Base-by-base conservation (phyloP, 2,329 filamentous ascomycete genomes). In the Biscogniauxia marginata region DNA sequence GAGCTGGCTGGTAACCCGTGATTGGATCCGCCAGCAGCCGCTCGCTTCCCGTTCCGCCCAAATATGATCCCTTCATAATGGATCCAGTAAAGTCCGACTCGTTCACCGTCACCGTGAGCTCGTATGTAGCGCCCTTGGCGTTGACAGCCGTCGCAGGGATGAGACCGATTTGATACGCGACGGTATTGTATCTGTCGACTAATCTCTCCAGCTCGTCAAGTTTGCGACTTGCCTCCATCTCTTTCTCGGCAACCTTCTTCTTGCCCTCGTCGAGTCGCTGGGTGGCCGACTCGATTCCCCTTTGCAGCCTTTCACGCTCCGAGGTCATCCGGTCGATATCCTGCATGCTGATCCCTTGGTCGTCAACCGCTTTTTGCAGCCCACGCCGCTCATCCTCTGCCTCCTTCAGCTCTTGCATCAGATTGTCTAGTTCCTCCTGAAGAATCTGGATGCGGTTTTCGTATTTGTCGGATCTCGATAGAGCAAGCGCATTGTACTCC, bases 261-360 rank as follows among this genome's bases (percentile, higher is more conserved):
- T 96, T 96, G 7, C 88, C 84, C 60, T 98, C 95, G 55, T 97
- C 93, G 0, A 97, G 79, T 52, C 91, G 84, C 53, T 84, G 80
- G 5, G 85, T 81, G 0, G 91, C 89, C 2, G 87, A 84, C 65
- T 96, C 91, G 46, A 96, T 88, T 45, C 88, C 90, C 66, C 89
- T 93, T 63, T 96, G 91, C n/a, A 99, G 82, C 48, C 95, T 87
- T 68, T 99, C 95, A 52, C 93, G 87, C 73, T 99, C 95, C 34
- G 90, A 88, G 65, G 92, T 96, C 93, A 99, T 97, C 73, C 95
- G 91, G 81, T 99, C 95, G 70, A 99, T 98, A 82, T 99, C 95
- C 75, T 95, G 90, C 75, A 97, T 96, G 67, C 92, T 96, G 71
- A 99, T 93, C 2, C 95, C 95, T 70, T 96, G 91, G 65, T 89